These are phyloP conservation scores for Penicillium arizonense DNA, from an alignment of 495 filamentous ascomycete genomes.

Conservation along the genomic window DNA sequence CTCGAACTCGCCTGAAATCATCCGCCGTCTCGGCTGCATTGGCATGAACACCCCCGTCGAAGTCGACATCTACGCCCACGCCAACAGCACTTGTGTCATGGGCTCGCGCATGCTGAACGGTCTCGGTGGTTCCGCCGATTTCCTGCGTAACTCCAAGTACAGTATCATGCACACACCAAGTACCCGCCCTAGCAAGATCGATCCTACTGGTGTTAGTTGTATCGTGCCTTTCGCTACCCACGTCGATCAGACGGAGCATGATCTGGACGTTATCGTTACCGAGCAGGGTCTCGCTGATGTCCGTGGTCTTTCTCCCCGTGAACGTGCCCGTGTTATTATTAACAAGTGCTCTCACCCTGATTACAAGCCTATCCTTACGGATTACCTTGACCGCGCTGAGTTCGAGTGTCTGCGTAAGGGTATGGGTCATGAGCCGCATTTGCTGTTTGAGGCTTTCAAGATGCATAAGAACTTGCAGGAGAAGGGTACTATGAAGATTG, in stretches of 20 bases:
- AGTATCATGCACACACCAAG: conserved; percentile 92
- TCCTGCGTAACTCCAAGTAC: conserved; percentile 81
- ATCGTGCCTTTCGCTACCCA: conserved; percentile 94
- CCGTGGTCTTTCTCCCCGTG: conserved; percentile 73
- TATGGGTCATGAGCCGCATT: conserved; percentile 86
- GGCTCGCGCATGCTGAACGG: conserved; percentile 91
- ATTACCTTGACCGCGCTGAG: conserved; percentile 86
- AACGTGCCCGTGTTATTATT: conserved; percentile 84
- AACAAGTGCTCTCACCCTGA: conserved; percentile 85
- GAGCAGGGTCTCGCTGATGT: conserved; percentile 88
- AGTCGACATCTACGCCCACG: conserved; percentile 93
- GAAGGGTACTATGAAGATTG: conserved; percentile 82
- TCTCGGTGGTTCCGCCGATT: conserved; percentile 84
- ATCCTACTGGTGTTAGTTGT: conserved; percentile 79
- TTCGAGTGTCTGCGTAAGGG: conserved; percentile 84
- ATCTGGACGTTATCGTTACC: conserved; percentile 83
- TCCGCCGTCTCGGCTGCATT: conserved; percentile 81
- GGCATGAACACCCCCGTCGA: conserved; percentile 97
- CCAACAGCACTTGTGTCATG: conserved; percentile 90
- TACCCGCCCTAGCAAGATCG: conserved; percentile 75
- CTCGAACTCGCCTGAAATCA: conserved; percentile 93
- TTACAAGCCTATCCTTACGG: conserved; percentile 76
- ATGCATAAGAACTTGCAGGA: conserved; percentile 82
- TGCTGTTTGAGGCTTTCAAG: conserved; percentile 81
- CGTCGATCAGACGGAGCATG: conserved; percentile 91